Evolutionary conservation across 305 asterid species (phyloP).

Genomic region (Coffea humblotiana): DNA sequence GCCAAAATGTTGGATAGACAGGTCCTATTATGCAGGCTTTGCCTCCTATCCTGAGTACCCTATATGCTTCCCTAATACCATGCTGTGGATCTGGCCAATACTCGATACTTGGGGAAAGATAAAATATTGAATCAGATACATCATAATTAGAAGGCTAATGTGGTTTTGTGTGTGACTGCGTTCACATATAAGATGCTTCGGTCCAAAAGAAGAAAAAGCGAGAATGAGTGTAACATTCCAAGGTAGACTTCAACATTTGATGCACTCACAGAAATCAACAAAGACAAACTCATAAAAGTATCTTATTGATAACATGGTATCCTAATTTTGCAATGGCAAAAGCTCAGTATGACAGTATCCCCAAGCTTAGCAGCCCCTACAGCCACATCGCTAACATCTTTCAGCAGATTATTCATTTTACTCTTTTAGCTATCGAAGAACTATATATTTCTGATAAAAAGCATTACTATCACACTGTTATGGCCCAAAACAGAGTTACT

Average conservation of each 20-base stretch:
- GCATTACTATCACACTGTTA: background rate
- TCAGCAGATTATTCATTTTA: background rate
- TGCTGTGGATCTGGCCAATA: constrained; percentile 52
- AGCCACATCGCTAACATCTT: background rate
- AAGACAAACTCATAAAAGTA: background rate
- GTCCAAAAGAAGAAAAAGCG: background rate
- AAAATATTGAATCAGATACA: background rate
- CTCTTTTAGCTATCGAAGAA: background rate
- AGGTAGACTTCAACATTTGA: background rate
- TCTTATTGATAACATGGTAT: too few species aligned
- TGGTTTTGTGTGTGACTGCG: background rate
- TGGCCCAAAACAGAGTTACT: background rate
- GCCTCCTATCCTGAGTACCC: constrained; percentile 36
- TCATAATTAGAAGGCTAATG: background rate
- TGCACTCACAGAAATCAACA: background rate
- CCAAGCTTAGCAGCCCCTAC: background rate
- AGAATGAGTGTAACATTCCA: background rate
- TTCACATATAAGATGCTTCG: background rate
- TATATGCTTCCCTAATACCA: constrained; percentile 43
- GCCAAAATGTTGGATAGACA: constrained; percentile 44
- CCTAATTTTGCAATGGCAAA: background rate
- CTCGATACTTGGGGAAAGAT: constrained; percentile 34
- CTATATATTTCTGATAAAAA: background rate
- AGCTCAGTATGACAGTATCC: too few species aligned
- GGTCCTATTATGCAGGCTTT: constrained; percentile 45